Conservation (phyloP, 1,284 basidiomycete species). For the Ustilago tritici region DNA sequence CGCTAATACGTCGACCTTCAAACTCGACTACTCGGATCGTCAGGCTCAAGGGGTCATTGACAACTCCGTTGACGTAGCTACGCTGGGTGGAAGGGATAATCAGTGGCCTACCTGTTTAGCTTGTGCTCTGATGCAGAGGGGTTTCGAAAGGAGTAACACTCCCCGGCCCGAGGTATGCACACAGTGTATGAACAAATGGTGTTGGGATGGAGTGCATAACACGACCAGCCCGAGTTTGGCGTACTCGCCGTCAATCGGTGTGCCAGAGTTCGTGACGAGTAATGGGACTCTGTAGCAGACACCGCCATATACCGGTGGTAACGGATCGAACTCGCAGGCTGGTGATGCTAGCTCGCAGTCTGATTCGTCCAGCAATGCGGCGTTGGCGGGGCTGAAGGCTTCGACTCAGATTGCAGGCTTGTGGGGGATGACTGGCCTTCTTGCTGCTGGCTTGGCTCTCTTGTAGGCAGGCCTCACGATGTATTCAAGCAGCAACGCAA, state of each 20-base stretch:
- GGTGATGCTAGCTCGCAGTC: constrained; percentile 13
- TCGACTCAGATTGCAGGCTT: not conserved
- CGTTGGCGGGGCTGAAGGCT: not conserved
- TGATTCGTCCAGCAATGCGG: not conserved
- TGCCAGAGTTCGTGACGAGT: constrained; percentile 56
- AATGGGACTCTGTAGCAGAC: constrained; percentile 37
- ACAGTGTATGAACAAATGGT: constrained; percentile 60
- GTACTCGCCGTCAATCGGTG: constrained; percentile 62
- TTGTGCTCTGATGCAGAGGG: constrained; percentile 61
- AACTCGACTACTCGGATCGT: constrained; percentile 68
- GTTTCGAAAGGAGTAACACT: constrained; percentile 55
- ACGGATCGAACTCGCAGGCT: constrained; percentile 48
- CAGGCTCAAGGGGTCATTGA: constrained; percentile 61
- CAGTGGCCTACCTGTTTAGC: constrained; percentile 62
- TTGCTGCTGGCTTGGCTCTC: constrained; percentile 8
- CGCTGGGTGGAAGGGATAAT: constrained; percentile 54
- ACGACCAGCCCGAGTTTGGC: constrained; percentile 37
- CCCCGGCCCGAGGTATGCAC: constrained; percentile 53
- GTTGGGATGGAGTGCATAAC: constrained; percentile 65
- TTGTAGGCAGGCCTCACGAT: not conserved
- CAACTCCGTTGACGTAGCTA: constrained; percentile 62
- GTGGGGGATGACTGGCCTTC: not conserved
- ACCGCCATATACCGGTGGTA: constrained; percentile 60
- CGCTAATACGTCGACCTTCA: constrained; percentile 62
- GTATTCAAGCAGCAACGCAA: no score